Base-by-base conservation (phyloP, 179 eudicot genomes). In the Gypsophila paniculata region DNA sequence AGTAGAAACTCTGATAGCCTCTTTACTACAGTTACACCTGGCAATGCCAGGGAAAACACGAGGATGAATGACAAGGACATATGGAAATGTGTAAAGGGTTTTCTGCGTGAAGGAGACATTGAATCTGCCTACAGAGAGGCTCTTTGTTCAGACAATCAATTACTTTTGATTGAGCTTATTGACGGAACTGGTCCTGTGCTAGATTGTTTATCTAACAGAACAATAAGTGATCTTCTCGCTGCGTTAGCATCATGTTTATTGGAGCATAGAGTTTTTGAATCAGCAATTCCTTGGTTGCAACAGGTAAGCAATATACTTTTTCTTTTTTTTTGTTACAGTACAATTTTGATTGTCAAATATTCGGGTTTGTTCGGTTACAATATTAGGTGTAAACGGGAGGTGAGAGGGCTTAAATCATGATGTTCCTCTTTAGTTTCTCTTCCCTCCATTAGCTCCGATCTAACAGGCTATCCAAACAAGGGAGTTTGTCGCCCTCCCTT, bases 121-220 rank as follows among this genome's bases (percentile, higher is more conserved):
- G 91, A 93, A 39, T 83, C 90, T 69, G 96, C 96, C 74, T 93
- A 89, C 76, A 74, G 57, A 62, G 96, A 93, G 83, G 95, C 93
- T 64, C 80, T 93, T 19, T 68, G 74, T 77, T 86, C 88, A 54
- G 85, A 84, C 60, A 75, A 91, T 46, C 90, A 86, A 61, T 76
- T 73, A 70, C 67, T 91, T 72, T 65, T 93, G 68, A 79, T 87
- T 65, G 91, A 91, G 78, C 90, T 93, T 72, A 78, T 91, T 62
- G 81, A 81, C 44, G 86, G 78, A 79, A 90, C 98, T 38, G 98
- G 98, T 36, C 98, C 98, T 14, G 95, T 85, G 34, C 78, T 91
- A 49, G 96, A 93, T 70, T 75, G 78, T 44, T 81, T 93, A 74
- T 91, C 96, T 38, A 77, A 82, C 49, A 84, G 82, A 78, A 90